Evolutionary conservation across 1,284 basidiomycete genomes (phyloP), one percentile per base, ranked within the genome.

Genomic region (Apiotrichum brassicae): DNA sequence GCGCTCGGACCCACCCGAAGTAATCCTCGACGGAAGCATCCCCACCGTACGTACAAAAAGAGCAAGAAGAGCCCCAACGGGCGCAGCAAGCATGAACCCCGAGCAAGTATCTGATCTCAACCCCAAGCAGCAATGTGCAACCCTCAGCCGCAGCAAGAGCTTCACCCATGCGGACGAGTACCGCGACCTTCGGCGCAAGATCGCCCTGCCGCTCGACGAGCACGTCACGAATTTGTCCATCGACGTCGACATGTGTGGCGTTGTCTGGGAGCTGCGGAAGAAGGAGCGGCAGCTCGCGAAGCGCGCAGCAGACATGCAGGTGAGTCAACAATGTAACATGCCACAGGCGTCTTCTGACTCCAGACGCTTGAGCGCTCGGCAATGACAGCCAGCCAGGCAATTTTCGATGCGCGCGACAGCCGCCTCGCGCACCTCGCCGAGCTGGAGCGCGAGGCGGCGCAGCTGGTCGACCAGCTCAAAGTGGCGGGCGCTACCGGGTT

Each of bases 211-310:
- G 30, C 59, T 71, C 2, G 56, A 18, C 33, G 13, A 34, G 33
- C 33, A 34, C 7, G 33, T 34, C 33, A 7, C 13, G 3, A 7
- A 34, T 3, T n/a, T 34, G 7, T 8, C 55, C 12, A 48, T 66
- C 18, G 69, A 71, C 38, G 65, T 70, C 5, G 61, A 63, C 42
- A 60, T 71, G 57, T 66, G 65, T 49, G 46, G 53, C 9, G 46
- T 59, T 6, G 62, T 71, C 9, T 57, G 58, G 25, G 60, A 65
- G 28, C 50, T 69, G n/a, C 57, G 64, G 13, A 46, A 49, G 22
- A 38, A 48, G 20, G 68, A 70, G 49, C 48, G 46, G 4, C 45
- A 55, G 28, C 56, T 71, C 6, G 56, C 60, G 0, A 49, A 60
- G 43, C 60, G 57, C 23, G 65, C 57, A 0, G 52, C 52, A 13